Base-by-base conservation (phyloP, 306 rosid species). In the Abrus precatorius region DNA sequence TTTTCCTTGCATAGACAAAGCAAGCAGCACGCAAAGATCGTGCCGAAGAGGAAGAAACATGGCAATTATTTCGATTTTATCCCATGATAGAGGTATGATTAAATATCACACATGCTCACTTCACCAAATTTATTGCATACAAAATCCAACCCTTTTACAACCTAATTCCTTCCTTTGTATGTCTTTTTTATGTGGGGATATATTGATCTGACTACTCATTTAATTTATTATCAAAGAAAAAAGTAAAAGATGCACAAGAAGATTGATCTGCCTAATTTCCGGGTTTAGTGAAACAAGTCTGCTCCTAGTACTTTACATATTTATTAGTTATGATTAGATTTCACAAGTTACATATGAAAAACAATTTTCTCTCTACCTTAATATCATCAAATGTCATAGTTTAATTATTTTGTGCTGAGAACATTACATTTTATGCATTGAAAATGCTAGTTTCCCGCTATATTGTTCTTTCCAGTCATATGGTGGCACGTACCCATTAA, bases 31-130 rank as follows among this genome's bases (percentile, higher is more conserved):
- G 99, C 72, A 93, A 90, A 80, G 97, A 95, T 79, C 94, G 98
- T 36, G 64, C 79, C 52, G 90, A 84, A 8, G 98, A 91, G 74
- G 98, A 93, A 85, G 98, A 95, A 91, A 83, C 96, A 10, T 95
- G 98, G 99, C 95, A 92, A 74, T 82, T 95, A 34, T 90, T 83
- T 74, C 90, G 99, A 74, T 95, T 95, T 89, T 95, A 80, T 80
- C 99, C 99, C 75, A 45, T 95, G 86, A 0, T 95, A 77, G 99
- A 95, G 99, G 99, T 93, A 84, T 7, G 79, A 65, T 76, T 64
- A 55, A 70, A 69, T 63, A 44, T 60, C 47, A 49, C 61, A 69
- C 56, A 44, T 38, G 30, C 33, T 52, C 75, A 38, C 32, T 78
- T 82, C 68, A 0, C 61, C 56, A 59, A 45, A 6, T 47, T 76